These are phyloP conservation scores for Lophium mytilinum DNA, from an alignment of 495 filamentous ascomycete genomes.

Conservation along the genomic window DNA sequence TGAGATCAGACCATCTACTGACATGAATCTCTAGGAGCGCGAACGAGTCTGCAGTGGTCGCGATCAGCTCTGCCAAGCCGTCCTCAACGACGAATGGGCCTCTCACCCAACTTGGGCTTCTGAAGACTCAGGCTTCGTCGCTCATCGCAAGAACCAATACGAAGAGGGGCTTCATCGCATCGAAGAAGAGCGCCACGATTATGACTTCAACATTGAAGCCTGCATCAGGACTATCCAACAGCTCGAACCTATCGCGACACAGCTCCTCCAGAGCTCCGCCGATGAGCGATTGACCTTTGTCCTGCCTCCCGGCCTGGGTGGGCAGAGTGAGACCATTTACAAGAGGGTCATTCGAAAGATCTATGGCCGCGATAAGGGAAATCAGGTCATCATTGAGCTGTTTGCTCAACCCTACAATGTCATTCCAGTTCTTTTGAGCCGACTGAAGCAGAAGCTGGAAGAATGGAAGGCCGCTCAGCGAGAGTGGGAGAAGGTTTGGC, in stretches of 20 bases:
- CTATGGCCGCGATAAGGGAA: slow-evolving; percentile 79
- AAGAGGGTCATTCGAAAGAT: slow-evolving; percentile 96
- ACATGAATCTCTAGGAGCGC: slow-evolving; percentile 47
- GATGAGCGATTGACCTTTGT: slow-evolving; percentile 64
- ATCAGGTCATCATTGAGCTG: slow-evolving; percentile 72
- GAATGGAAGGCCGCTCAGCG: slow-evolving; percentile 95
- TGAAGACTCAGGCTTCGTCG: slow-evolving; percentile 96
- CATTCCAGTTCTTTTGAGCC: slow-evolving; percentile 74
- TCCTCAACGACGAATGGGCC: slow-evolving; percentile 97
- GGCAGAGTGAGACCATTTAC: slow-evolving; percentile 91
- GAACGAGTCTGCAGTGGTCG: slow-evolving; percentile 84
- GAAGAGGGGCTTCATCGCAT: slow-evolving; percentile 93
- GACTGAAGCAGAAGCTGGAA: slow-evolving; percentile 87
- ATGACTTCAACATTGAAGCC: slow-evolving; percentile 95
- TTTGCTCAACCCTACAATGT: slow-evolving; percentile 73
- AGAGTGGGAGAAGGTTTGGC: slow-evolving; percentile 99
- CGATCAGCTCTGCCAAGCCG: slow-evolving; percentile 82
- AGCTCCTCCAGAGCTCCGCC: slow-evolving; percentile 65
- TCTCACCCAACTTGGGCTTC: slow-evolving; percentile 99
- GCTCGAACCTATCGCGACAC: slow-evolving; percentile 84
- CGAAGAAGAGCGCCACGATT: slow-evolving; percentile 97
- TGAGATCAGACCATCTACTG: too few species aligned
- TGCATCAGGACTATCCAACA: slow-evolving; percentile 89
- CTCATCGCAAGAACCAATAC: slow-evolving; percentile 88
- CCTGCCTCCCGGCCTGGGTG: slow-evolving; percentile 75